Evolutionary conservation across 495 filamentous ascomycete genomes (phyloP).

Genomic region (Sabuloglossum arenarium): DNA sequence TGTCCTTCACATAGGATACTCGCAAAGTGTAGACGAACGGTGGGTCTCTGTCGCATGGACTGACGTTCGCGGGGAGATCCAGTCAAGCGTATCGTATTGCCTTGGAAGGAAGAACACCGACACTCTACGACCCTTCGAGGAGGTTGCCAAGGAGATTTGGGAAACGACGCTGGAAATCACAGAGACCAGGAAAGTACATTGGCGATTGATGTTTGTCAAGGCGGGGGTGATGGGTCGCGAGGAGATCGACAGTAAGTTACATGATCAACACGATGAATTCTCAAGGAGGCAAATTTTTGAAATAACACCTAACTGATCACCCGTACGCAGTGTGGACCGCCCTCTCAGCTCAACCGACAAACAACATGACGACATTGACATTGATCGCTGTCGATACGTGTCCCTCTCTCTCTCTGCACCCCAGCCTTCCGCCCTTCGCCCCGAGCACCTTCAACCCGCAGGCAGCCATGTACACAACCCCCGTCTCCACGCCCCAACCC

Average conservation of each 20-base stretch:
- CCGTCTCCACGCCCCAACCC: conserved; percentile 35
- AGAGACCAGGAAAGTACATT: conserved; percentile 44
- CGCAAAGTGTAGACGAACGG: conserved; percentile 55
- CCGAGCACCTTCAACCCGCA: conserved; percentile 7
- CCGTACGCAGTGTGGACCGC: conserved; percentile 22
- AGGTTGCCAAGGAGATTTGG: conserved; percentile 69
- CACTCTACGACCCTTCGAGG: conserved; percentile 29
- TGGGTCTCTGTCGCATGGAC: conserved; percentile 92
- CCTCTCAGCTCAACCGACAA: conserved; percentile 24
- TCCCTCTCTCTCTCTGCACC: conserved; percentile 23
- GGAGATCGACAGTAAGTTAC: conserved; percentile 35
- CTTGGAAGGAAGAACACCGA: conserved; percentile 40
- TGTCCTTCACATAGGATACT: conserved; percentile 73
- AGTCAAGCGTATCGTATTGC: conserved; percentile 62
- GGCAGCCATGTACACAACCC: conserved; percentile 24
- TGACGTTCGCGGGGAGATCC: conserved; percentile 57
- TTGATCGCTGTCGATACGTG: conserved; percentile 44
- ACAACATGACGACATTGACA: conserved; percentile 29
- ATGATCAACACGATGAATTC: background rate
- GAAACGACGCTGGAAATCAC: conserved; percentile 60
- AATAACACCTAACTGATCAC: background rate
- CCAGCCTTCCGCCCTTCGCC: conserved; percentile 13
- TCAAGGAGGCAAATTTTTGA: conserved; percentile 2
- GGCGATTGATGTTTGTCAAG: conserved; percentile 63
- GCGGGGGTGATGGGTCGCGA: conserved; percentile 48